phyloP scores from a whole-genome alignment of 2,329 filamentous ascomycete genomes.

The Fusarium sp. region DNA sequence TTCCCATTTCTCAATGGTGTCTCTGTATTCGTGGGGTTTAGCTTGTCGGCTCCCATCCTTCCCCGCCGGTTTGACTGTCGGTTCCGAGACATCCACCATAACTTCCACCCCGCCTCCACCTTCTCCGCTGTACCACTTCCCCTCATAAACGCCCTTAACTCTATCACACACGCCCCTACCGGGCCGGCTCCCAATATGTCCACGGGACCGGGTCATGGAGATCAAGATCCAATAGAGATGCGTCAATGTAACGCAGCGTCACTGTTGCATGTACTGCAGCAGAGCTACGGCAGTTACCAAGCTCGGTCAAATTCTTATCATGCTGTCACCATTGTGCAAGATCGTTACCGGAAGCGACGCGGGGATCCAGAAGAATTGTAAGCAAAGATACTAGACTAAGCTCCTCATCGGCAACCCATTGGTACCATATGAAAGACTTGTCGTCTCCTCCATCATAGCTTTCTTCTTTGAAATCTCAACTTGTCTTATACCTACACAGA shows the following conservation, averaged over 20 bases:
- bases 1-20: slow-evolving; percentile 24
- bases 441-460: slow-evolving; percentile 17
- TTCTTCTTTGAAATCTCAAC: slow-evolving; percentile 9
- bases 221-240: slow-evolving; percentile 9
- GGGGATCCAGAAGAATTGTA: slow-evolving; percentile 17
- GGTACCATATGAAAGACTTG: slow-evolving; percentile 1
- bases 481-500: slow-evolving; percentile 9
- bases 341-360: slow-evolving; percentile 26
- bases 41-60: slow-evolving; percentile 20
- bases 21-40: slow-evolving; percentile 12
- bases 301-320: slow-evolving; percentile 30
- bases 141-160: slow-evolving; percentile 26
- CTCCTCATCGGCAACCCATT: not conserved
- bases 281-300: not conserved
- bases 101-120: not conserved
- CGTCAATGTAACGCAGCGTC: slow-evolving; percentile 11
- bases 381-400: slow-evolving; percentile 19
- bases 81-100: slow-evolving; percentile 18
- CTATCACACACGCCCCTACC: slow-evolving; percentile 32
- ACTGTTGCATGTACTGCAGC: not conserved
- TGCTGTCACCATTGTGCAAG: slow-evolving; percentile 26
- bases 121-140: not conserved
- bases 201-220: slow-evolving; percentile 24
- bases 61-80: slow-evolving; percentile 27
- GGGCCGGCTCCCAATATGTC: slow-evolving; percentile 36